Evolutionary conservation across 2,329 filamentous ascomycete species (phyloP).

Genomic region (Neoscytalidium dimidiatum): DNA sequence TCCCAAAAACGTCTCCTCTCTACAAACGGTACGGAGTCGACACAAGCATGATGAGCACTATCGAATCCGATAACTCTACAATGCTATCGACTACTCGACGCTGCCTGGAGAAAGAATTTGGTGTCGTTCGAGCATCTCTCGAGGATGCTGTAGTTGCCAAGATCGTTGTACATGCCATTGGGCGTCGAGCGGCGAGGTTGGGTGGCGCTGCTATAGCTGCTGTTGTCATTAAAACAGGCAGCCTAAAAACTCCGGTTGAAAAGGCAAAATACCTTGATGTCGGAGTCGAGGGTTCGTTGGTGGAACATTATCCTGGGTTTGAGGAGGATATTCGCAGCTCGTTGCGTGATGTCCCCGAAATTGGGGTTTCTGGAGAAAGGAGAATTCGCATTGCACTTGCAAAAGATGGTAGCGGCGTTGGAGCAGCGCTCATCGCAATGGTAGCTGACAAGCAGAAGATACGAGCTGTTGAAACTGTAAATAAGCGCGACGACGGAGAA

Average conservation of each 20-base stretch:
- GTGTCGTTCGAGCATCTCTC: conserved; percentile 73
- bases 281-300: conserved; percentile 89
- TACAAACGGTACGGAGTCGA: conserved; percentile 86
- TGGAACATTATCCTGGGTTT: conserved; percentile 95
- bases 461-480: not conserved
- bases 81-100: conserved; percentile 73
- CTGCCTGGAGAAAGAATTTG: conserved; percentile 73
- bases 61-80: conserved; percentile 75
- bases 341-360: conserved; percentile 71
- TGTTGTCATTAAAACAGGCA: conserved; percentile 77
- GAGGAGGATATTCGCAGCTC: conserved; percentile 85
- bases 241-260: conserved; percentile 48
- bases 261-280: conserved; percentile 77
- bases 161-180: conserved; percentile 78
- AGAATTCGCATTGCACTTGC: conserved; percentile 95
- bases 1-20: conserved; percentile 66
- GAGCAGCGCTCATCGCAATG: conserved; percentile 89
- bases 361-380: conserved; percentile 77
- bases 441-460: conserved; percentile 64
- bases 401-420: conserved; percentile 95
- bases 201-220: conserved; percentile 88
- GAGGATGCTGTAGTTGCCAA: conserved; percentile 90
- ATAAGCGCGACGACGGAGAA: not conserved
- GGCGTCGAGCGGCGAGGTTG: conserved; percentile 82
- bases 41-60: conserved; percentile 83